Conservation (phyloP, 257 asterid species). For the Solanum gracilifrons region DNA sequence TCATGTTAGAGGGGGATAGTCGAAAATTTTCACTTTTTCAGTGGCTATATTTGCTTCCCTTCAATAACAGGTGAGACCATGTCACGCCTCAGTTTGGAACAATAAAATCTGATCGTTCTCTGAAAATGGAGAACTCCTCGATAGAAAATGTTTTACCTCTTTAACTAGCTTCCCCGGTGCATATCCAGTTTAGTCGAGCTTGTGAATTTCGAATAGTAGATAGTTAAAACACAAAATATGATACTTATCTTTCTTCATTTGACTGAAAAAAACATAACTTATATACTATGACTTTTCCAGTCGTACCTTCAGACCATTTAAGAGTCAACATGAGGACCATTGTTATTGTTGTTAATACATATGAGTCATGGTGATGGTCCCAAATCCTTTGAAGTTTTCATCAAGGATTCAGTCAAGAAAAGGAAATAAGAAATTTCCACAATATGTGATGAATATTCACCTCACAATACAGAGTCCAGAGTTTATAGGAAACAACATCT, state of each 20-base stretch:
- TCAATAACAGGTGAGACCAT: not conserved
- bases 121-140: not conserved
- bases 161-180: not conserved
- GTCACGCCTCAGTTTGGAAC: not conserved
- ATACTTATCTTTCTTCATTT: not conserved
- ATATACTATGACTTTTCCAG: not conserved
- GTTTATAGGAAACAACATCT: not conserved
- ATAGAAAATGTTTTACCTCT: not conserved
- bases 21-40: not conserved
- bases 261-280: not conserved
- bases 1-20: not conserved
- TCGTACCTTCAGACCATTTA: not conserved
- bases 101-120: not conserved
- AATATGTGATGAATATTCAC: not conserved
- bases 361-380: not conserved
- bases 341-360: not conserved
- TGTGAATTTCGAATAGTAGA: not conserved
- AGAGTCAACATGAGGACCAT: not conserved
- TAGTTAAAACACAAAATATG: not conserved
- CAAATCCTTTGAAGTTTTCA: not conserved
- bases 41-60: not conserved
- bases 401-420: not conserved
- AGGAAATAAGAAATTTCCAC: not conserved
- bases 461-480: not conserved
- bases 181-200: not conserved